Conservation (phyloP, 2,329 filamentous ascomycete genomes). For the Talaromyces piceae region DNA sequence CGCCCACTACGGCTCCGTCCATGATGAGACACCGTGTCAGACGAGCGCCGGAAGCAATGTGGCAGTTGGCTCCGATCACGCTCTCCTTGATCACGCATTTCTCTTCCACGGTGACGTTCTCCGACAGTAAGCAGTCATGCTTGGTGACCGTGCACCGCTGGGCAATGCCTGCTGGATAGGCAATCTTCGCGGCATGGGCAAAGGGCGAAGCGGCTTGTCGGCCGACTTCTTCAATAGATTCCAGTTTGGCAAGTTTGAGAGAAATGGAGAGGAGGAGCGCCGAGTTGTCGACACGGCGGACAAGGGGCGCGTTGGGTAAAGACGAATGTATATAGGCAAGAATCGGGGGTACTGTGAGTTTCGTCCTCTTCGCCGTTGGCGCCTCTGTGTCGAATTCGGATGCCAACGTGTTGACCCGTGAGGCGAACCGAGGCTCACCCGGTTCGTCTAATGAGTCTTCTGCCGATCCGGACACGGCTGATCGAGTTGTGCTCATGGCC, state of each 20-base stretch:
- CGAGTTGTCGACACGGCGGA: constrained; percentile 82
- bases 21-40: constrained; percentile 84
- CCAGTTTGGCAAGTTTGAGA: constrained; percentile 77
- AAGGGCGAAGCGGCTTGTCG: constrained; percentile 59
- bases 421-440: constrained; percentile 18
- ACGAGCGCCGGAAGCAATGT: constrained; percentile 77
- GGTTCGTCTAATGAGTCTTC: constrained; percentile 9
- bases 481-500: constrained; percentile 47
- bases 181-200: constrained; percentile 70
- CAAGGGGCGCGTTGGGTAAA: constrained; percentile 51
- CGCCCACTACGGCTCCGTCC: constrained; percentile 81
- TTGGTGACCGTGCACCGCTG: constrained; percentile 73
- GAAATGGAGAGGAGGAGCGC: constrained; percentile 74
- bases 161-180: constrained; percentile 75
- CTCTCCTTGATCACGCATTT: constrained; percentile 88
- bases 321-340: constrained; percentile 70
- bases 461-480: constrained; percentile 17
- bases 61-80: constrained; percentile 79
- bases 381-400: not conserved
- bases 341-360: constrained; percentile 59
- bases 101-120: constrained; percentile 83
- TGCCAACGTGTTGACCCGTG: constrained; percentile 19
- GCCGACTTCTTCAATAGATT: constrained; percentile 55
- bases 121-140: constrained; percentile 72
- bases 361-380: constrained; percentile 13